Evolutionary conservation across 768 basidiomycete species (phyloP).

Genomic region (Podaxis sp.): DNA sequence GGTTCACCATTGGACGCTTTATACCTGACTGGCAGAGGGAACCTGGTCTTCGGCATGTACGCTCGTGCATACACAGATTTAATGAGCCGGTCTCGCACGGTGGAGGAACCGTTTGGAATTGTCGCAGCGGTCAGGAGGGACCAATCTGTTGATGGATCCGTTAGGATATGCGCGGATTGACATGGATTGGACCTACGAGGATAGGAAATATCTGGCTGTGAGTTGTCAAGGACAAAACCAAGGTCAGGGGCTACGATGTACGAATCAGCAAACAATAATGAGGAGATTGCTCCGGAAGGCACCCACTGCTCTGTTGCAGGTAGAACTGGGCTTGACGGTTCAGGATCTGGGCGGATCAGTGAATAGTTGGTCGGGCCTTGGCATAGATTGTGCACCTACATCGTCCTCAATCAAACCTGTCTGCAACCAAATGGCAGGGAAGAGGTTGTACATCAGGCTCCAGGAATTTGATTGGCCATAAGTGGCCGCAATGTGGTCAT

Average conservation of each 20-base stretch:
- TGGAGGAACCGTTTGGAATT: slow-evolving; percentile 23
- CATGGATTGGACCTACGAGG: neutral
- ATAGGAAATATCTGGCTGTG: slow-evolving; percentile 21
- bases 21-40: slow-evolving; percentile 26
- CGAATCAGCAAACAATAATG: neutral
- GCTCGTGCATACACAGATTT: slow-evolving; percentile 17
- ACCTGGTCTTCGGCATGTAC: slow-evolving; percentile 19
- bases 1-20: slow-evolving; percentile 17
- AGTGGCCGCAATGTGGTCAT: slow-evolving; percentile 17
- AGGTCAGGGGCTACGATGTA: neutral
- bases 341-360: slow-evolving; percentile 1
- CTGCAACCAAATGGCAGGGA: slow-evolving; percentile 44
- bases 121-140: slow-evolving; percentile 47
- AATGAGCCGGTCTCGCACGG: slow-evolving; percentile 38
- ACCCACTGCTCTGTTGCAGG: slow-evolving; percentile 2
- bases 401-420: slow-evolving; percentile 32
- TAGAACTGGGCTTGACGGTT: slow-evolving; percentile 19
- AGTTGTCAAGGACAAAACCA: slow-evolving; percentile 22
- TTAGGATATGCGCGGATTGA: neutral
- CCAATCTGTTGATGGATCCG: slow-evolving; percentile 36
- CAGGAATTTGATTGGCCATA: slow-evolving; percentile 25
- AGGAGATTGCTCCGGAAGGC: neutral
- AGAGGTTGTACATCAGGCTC: slow-evolving; percentile 53
- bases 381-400: slow-evolving; percentile 12
- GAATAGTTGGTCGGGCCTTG: slow-evolving; percentile 11